Percentiles rank a stretch among this genome's conserved stretches.
Conservation (phyloP, 163 green algal species). For the Trebouxia gelatinosa region DNA sequence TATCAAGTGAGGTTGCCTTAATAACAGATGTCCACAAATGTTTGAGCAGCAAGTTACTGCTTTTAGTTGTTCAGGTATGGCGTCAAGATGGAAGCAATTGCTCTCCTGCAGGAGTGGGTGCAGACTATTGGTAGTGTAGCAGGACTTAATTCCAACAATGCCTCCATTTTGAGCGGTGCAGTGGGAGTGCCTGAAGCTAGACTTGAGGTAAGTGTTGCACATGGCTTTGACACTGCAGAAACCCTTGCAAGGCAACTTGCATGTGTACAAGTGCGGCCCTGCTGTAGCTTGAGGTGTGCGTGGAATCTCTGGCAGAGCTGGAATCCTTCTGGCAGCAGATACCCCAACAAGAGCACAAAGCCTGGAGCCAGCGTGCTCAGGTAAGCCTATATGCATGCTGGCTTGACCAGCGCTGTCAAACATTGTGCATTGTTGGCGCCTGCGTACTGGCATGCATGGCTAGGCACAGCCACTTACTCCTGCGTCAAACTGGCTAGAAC, state of each 20-base stretch:
- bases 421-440: too few relatives aligned
- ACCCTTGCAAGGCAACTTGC: neutral
- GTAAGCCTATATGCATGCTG: constrained; percentile 26
- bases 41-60: neutral
- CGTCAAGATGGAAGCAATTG: constrained; percentile 17
- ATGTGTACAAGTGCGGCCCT: neutral
- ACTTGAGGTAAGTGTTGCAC: constrained; percentile 56
- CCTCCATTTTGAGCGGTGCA: constrained; percentile 55
- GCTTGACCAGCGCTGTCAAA: neutral
- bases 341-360: constrained; percentile 47
- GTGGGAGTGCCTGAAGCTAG: constrained; percentile 72
- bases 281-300: constrained; percentile 69
- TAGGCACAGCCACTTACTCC: too few relatives aligned
- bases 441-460: too few relatives aligned
- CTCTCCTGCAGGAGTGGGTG: constrained; percentile 75
- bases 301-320: constrained; percentile 63
- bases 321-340: constrained; percentile 71
- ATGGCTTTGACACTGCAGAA: constrained; percentile 16
- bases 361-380: constrained; percentile 61
- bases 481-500: too few relatives aligned
- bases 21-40: neutral
- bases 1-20: constrained; percentile 24
- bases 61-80: constrained; percentile 13
- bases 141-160: constrained; percentile 61
- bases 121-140: constrained; percentile 57